Base-by-base conservation (phyloP, 164 flowering plant genomes). In the Nelumbo lutea region DNA sequence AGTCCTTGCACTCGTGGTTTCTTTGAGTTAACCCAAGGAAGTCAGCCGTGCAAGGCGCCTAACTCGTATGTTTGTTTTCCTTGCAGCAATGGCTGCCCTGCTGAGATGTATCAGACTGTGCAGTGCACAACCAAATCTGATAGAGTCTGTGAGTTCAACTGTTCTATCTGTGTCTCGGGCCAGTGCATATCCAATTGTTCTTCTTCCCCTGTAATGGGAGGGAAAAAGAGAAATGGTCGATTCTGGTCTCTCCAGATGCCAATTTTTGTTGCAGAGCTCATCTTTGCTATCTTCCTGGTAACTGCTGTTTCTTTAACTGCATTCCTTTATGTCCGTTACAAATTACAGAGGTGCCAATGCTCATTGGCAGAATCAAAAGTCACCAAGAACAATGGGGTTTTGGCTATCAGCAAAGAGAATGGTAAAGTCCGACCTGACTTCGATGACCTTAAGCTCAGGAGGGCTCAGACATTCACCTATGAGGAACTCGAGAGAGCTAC, bases 401-500 rank as follows among this genome's bases (percentile, higher is more conserved):
- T 79, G 63, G 51, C 89, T 40, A 74, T 78, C 62, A 79, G 27
- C 39, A 86, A 78, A 53, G 89, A 87, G 5, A 73, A 68, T 42
- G 81, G 81, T 4, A 88, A 81, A 73, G 64, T 85, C 66, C 81
- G 82, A 65, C 90, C 96, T 10, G 90, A 90, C n/a, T 50, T 87
- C 69, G 98, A 92, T 42, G 96, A 90, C 70, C 72, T 81, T 38
- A 90, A 86, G 83, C 82, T 89, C 50, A 83, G 89, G 65, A 81
- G 91, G 62, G 97, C 97, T 56, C 84, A 80, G 42, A 78, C 71
- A 79, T 95, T 95, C 76, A 79, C 88, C 9, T 92, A 89, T 45
- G 91, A 87, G 47, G 98, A 95, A 62, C 96, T 95, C 10, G 90
- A 90, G 77, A 80, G 75, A 67, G 98, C 97, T 42, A 92, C 97